These are phyloP conservation scores for Paecilomyces variotii DNA, from an alignment of 2,329 filamentous ascomycete species.

Conservation along the genomic window DNA sequence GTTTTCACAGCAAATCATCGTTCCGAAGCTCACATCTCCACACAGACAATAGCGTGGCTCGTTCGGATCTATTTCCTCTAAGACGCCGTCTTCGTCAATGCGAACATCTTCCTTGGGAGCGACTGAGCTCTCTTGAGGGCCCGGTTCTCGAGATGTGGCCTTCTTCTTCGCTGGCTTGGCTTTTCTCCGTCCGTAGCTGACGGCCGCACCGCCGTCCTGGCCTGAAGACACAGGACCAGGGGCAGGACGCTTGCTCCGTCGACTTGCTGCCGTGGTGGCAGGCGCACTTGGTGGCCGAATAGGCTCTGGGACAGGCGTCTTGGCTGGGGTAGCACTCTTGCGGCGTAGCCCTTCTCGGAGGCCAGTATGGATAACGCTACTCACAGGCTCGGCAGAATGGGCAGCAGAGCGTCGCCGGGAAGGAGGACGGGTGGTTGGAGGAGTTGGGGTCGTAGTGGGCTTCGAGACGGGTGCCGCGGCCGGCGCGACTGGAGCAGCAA, in stretches of 20 bases:
- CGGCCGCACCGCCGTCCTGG: slow-evolving; percentile 53
- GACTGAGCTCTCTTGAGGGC: slow-evolving; percentile 14
- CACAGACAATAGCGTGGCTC: slow-evolving; percentile 59
- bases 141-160: slow-evolving; percentile 32
- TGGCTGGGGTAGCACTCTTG: slow-evolving; percentile 36
- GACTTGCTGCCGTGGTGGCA: slow-evolving; percentile 25
- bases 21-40: slow-evolving; percentile 55
- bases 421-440: slow-evolving; percentile 24
- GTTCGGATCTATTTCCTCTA: slow-evolving; percentile 50
- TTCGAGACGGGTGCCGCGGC: slow-evolving; percentile 10
- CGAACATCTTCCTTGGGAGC: slow-evolving; percentile 30
- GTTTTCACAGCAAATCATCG: slow-evolving; percentile 60
- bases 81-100: slow-evolving; percentile 40
- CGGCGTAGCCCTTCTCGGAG: slow-evolving; percentile 27
- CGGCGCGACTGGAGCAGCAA: neutral
- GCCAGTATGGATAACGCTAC: slow-evolving; percentile 9
- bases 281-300: slow-evolving; percentile 28
- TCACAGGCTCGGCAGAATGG: slow-evolving; percentile 17
- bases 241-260: slow-evolving; percentile 51
- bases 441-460: slow-evolving; percentile 18
- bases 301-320: slow-evolving; percentile 33
- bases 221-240: slow-evolving; percentile 52
- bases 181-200: slow-evolving; percentile 53
- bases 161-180: slow-evolving; percentile 42
- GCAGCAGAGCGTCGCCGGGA: slow-evolving; percentile 24